These are phyloP conservation scores for Termitomyces sp. DNA, from an alignment of 768 basidiomycete genomes.

Conservation along the genomic window DNA sequence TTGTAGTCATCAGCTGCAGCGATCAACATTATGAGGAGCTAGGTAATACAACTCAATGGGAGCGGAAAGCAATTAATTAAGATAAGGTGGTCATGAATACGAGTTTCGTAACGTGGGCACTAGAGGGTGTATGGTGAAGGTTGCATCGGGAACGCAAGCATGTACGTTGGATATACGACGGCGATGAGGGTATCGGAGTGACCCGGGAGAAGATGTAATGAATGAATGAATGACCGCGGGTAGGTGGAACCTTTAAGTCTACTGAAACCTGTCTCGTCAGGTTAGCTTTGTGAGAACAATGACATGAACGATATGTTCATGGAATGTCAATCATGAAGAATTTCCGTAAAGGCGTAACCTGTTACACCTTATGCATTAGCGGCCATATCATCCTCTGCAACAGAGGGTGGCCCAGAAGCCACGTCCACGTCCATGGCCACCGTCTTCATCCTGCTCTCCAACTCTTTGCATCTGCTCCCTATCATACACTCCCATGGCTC, in stretches of 20 bases:
- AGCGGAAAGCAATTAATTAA: constrained; percentile 18
- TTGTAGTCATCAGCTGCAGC: constrained; percentile 11
- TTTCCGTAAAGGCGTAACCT: constrained; percentile 30
- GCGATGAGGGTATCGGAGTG: constrained; percentile 20
- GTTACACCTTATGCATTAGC: constrained; percentile 24
- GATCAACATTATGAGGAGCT: constrained; percentile 29
- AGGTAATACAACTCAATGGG: constrained; percentile 30
- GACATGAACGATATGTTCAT: background rate
- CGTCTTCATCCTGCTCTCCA: constrained; percentile 65
- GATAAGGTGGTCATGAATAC: constrained; percentile 24
- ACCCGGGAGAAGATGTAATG: constrained; percentile 8
- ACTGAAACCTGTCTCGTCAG: constrained; percentile 7
- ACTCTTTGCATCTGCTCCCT: constrained; percentile 59
- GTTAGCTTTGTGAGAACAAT: background rate
- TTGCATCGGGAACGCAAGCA: constrained; percentile 14
- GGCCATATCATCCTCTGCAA: constrained; percentile 55
- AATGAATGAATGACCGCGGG: constrained; percentile 12
- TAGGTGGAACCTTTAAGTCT: constrained; percentile 13
- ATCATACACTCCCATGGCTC: constrained; percentile 67
- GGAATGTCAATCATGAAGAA: constrained; percentile 21
- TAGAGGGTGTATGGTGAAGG: constrained; percentile 11
- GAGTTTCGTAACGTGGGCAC: constrained; percentile 23
- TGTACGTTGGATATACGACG: constrained; percentile 21
- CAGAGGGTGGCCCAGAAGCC: constrained; percentile 68
- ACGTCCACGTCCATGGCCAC: constrained; percentile 57